These are phyloP conservation scores for Phytophthora pluvialis DNA, from an alignment of 352 stramenopile genomes.

Conservation along the genomic window DNA sequence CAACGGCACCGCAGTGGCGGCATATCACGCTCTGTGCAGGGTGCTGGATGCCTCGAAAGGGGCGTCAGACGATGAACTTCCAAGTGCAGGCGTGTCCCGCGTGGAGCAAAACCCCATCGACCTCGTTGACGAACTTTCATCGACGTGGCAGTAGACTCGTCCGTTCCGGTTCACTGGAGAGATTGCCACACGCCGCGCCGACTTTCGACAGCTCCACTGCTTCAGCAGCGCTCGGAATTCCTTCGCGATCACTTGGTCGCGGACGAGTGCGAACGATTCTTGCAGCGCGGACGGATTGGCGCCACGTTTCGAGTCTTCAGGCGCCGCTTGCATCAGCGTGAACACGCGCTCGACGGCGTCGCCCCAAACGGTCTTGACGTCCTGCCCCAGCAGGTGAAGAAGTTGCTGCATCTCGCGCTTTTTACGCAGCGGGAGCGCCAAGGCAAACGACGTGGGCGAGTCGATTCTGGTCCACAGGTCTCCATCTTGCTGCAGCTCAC, in stretches of 20 bases:
- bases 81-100: conserved; percentile 13
- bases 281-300: background rate
- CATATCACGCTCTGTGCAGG: background rate
- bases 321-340: conserved; percentile 23
- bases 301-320: conserved; percentile 6
- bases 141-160: conserved; percentile 24
- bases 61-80: background rate
- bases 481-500: conserved; percentile 30
- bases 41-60: background rate
- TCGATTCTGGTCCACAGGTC: conserved; percentile 37
- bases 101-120: background rate
- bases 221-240: conserved; percentile 31
- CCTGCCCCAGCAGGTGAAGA: conserved; percentile 27
- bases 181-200: conserved; percentile 26
- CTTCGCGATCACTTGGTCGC: conserved; percentile 28
- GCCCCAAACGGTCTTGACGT: conserved; percentile 35
- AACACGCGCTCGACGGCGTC: conserved; percentile 40
- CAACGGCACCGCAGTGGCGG: conserved; percentile 4
- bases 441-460: conserved; percentile 31
- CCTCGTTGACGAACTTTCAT: conserved; percentile 18
- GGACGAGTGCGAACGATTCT: conserved; percentile 15
- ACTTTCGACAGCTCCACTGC: conserved; percentile 31
- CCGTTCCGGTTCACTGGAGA: conserved; percentile 15
- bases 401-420: conserved; percentile 46
- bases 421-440: conserved; percentile 39